Evolutionary conservation across 306 rosid species (phyloP).

Genomic region (Arachis stenosperma): DNA sequence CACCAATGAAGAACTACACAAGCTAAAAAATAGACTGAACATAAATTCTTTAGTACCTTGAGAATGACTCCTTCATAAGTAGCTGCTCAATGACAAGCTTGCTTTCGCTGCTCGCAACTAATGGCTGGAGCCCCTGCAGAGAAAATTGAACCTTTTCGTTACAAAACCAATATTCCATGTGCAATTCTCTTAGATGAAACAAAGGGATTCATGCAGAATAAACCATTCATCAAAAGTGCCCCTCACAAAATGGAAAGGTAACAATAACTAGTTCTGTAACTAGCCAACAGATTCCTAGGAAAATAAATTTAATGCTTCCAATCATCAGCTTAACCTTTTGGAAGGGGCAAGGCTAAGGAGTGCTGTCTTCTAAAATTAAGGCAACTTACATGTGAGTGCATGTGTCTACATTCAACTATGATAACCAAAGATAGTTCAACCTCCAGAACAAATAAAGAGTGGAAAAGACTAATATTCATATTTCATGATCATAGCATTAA

Average conservation of each 20-base stretch:
- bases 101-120: constrained; percentile 48
- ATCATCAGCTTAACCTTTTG: background rate
- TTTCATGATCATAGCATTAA: background rate
- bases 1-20: constrained; percentile 25
- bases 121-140: constrained; percentile 50
- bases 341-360: background rate
- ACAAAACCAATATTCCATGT: constrained; percentile 32
- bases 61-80: constrained; percentile 78
- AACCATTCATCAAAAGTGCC: constrained; percentile 20
- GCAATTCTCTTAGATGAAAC: constrained; percentile 12
- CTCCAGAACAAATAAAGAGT: background rate
- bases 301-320: constrained; percentile 3
- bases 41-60: constrained; percentile 61
- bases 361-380: constrained; percentile 5
- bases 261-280: constrained; percentile 19
- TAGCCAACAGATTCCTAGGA: background rate
- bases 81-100: constrained; percentile 69
- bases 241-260: constrained; percentile 26
- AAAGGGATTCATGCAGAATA: constrained; percentile 30
- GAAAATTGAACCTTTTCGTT: constrained; percentile 45
- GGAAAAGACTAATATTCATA: background rate
- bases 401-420: background rate
- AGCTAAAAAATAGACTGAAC: constrained; percentile 10
- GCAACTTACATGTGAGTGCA: constrained; percentile 2
- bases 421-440: constrained; percentile 11